Evolutionary conservation across 1,139 yeast genomes (phyloP), one percentile per base, ranked within the genome.

Genomic region (Maudiozyma humilis): DNA sequence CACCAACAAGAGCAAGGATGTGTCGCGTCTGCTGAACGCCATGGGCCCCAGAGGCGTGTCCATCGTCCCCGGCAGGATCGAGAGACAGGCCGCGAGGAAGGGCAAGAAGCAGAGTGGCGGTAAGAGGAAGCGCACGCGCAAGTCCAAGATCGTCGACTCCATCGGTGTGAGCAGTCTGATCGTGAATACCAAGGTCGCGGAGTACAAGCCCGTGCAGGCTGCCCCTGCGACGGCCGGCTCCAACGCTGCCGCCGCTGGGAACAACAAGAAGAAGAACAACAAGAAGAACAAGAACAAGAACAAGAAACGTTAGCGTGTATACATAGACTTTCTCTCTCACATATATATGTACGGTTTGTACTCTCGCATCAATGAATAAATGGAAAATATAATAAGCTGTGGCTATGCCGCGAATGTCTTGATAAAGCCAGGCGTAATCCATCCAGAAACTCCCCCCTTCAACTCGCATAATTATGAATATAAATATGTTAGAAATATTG

Each of bases 41-140:
- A 60, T 88, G 42, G 96, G 96, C 0, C 96, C 96, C 3, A 72
- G 76, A 48, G 91, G 93, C 2, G 83, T 84, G 8, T 50, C 63
- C 13, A 52, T 61, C 23, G 48, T 49, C 17, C 51, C 54, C n/a
- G 49, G 51, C 4, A 52, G 47, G 29, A 48, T 56, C 8, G 62
- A 52, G 43, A 51, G 47, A 35, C 47, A 35, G 38, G 48, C 44
- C 39, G 47, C 41, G 43, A 50, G 41, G 29, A 43, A 25, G 29
- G 37, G 14, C 6, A 36, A 30, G 15, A 36, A 23, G 17, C 27
- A 27, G 31, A 31, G 19, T 18, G 13, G 29, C 25, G 43, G 38
- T 20, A 46, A 43, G 32, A 25, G 13, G 16, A 40, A 43, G 29
- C 43, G 42, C 34, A 46, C 37, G 38, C 44, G 34, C 27, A 48